Conservation (phyloP, 352 stramenopile species). For the Phytopythium boreale region DNA sequence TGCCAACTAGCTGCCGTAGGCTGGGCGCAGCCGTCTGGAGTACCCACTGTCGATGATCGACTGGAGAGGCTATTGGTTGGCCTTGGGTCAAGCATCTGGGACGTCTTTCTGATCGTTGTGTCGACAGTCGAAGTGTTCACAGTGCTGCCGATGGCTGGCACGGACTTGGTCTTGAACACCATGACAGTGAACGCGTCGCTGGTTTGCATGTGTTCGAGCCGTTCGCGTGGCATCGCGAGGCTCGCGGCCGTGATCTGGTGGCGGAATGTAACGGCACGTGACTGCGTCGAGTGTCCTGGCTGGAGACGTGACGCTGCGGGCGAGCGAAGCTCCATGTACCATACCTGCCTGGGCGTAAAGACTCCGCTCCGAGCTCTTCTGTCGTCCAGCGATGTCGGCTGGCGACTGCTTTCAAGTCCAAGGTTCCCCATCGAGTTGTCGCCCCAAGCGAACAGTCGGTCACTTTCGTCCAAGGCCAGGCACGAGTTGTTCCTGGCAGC, state of each 20-base stretch:
- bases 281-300: background rate
- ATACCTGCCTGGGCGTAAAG: conserved; percentile 28
- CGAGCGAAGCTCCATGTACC: conserved; percentile 41
- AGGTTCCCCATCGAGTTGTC: conserved; percentile 40
- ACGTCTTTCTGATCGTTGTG: background rate
- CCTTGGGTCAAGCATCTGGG: background rate
- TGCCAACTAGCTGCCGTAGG: conserved; percentile 24
- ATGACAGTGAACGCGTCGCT: conserved; percentile 49
- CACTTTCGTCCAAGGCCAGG: conserved; percentile 44
- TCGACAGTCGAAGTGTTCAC: background rate
- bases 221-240: conserved; percentile 23
- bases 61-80: background rate
- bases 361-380: background rate
- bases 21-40: background rate
- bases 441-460: conserved; percentile 50
- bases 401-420: conserved; percentile 11
- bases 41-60: background rate
- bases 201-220: conserved; percentile 31
- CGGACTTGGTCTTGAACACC: conserved; percentile 41
- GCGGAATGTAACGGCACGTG: conserved; percentile 24
- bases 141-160: conserved; percentile 1
- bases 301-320: background rate
- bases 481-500: conserved; percentile 25
- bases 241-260: conserved; percentile 24
- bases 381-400: background rate